Conservation (phyloP, 2,329 filamentous ascomycete genomes). For the Phialemoniopsis sp. region DNA sequence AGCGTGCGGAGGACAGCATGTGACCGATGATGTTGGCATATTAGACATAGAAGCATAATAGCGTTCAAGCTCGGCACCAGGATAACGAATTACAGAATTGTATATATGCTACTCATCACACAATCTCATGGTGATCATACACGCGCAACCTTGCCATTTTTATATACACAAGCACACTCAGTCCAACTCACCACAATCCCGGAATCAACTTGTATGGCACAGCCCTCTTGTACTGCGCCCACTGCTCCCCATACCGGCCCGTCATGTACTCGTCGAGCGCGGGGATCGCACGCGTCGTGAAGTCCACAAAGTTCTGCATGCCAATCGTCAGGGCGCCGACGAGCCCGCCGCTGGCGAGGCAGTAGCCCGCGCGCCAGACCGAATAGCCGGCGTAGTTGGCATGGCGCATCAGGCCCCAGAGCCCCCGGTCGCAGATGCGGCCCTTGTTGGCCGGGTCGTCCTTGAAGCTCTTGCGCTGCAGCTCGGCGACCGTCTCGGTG, state of each 20-base stretch:
- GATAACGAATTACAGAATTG: too few species aligned
- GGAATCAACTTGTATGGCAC: constrained; percentile 30
- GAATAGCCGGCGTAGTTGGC: constrained; percentile 35
- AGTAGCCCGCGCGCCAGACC: constrained; percentile 25
- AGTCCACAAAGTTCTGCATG: constrained; percentile 21
- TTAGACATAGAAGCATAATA: too few species aligned
- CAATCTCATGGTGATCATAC: too few species aligned
- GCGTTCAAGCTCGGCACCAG: too few species aligned
- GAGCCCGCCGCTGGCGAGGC: constrained; percentile 28
- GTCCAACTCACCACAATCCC: constrained; percentile 8
- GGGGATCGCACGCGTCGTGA: constrained; percentile 21
- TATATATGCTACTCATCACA: too few species aligned
- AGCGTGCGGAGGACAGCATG: constrained; percentile 67
- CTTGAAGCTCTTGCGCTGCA: constrained; percentile 46
- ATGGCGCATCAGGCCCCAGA: constrained; percentile 33
- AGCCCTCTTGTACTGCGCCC: constrained; percentile 29
- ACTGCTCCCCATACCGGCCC: constrained; percentile 29
- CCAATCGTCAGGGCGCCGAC: constrained; percentile 22
- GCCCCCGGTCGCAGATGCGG: constrained; percentile 28
- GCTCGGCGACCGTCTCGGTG: constrained; percentile 51
- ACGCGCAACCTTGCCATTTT: too few species aligned
- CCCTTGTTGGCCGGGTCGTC: constrained; percentile 26
- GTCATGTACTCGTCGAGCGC: constrained; percentile 31
- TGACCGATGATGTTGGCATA: constrained; percentile 22
- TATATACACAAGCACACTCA: too few species aligned